Base-by-base conservation (phyloP, 163 green algal genomes). In the Coccomyxa subellipsoidea region DNA sequence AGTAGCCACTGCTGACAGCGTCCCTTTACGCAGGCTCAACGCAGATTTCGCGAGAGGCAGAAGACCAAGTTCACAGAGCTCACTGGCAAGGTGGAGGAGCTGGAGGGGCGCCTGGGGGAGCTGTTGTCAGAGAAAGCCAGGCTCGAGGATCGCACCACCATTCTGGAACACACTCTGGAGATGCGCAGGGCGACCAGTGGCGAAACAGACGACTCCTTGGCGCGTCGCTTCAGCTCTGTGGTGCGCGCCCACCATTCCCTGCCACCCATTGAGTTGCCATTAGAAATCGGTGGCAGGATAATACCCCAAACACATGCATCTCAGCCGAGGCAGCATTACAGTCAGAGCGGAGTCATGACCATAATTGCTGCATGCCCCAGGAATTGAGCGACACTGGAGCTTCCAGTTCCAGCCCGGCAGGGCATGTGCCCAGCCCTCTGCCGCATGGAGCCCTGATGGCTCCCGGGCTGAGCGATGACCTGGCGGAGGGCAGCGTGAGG, bases 41-140 rank as follows among this genome's bases (percentile, higher is more conserved):
- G 34, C 27, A 31, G 70, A 38, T 77, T 77, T 7, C 31, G 70
- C 10, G 70, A 77, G 32, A 31, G 70, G 32, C 70, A 77, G 34
- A 77, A 80, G 76, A 80, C 76, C 15, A 81, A 81, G 53, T 73
- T 81, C 54, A 53, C 47, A 23, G 47, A 73, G 47, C 77, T 81
- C 18, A 81, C 40, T 23, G 70, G 40, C 77, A 81, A 73, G 10
- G 77, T 81, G 27, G 77, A 81, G 77, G 40, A 81, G 53, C 38
- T 80, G 38, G 76, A 80, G 38, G 76, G 31, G 76, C 25, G 29
- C 38, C 23, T 80, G 27, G 39, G 36, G 1, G 38, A 38, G 38
- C 37, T 66, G 37, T 25, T 80, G 9, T 36, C 38, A 9, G 76
- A 80, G 76, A 80, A 80, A 37, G 29, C 76, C 25, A 66, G 36